Evolutionary conservation across 495 filamentous ascomycete species (phyloP), one percentile per base, ranked within the genome.

Genomic region (Aspergillus avenaceus): DNA sequence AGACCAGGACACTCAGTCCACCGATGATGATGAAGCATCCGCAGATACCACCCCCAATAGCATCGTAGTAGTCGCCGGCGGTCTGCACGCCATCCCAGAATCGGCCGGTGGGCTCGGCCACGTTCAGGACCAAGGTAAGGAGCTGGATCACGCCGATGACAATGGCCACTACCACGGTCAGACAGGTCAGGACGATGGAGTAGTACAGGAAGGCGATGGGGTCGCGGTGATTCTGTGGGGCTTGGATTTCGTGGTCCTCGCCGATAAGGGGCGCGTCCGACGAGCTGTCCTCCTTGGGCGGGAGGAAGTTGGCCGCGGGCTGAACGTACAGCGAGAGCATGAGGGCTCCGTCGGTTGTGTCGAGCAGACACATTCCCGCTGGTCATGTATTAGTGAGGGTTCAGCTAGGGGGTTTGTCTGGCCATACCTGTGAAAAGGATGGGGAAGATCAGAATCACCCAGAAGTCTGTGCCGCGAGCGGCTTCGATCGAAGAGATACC

Each of bases 301-400:
- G 62, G 26, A 76, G 70, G 61, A 76, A 76, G 54, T 76, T 74
- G 9, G 68, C 55, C 1, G 71, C 62, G 8, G 72, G 72, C 51
- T 76, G 88, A 0, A 90, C 88, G 71, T 98, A 98, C 5, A 97
- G 75, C 0, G 87, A 83, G 79, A 95, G 91, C 92, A 97, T 97
- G 0, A 96, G 81, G 6, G 92, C 91, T 11, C 92, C 92, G 58
- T 97, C 92, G 0, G 81, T 85, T 0, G 91, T 96, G 67, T 95
- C 91, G 2, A 95, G 73, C 27, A 95, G 75, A 64, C 90, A 95
- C 91, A 96, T 95, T 54, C 90, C 91, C 3, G 85, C 90, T 81
- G 41, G 8, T 8, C 21, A 31, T 11, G 40, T 25, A 25, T 19
- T 13, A 5, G 13, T 31, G 3, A 22, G 21, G 5, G 5, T 18